These are phyloP conservation scores for Filobasidium wieringae DNA, from an alignment of 768 basidiomycete genomes.

Conservation along the genomic window DNA sequence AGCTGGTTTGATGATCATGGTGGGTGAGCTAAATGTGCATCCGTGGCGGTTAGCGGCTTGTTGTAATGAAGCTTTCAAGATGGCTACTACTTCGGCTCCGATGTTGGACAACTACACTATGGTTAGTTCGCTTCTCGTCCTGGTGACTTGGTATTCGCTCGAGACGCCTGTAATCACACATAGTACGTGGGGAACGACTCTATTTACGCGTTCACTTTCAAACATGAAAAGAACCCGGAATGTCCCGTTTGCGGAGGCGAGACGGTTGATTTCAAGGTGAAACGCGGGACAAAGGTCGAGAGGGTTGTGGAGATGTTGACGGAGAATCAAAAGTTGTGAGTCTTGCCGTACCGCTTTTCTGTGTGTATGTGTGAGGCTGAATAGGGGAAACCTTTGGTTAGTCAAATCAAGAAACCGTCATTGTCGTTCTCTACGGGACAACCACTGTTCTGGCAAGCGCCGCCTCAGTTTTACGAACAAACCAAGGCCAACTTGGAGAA, in stretches of 20 bases:
- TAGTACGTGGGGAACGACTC: slow-evolving; percentile 96
- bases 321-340: slow-evolving; percentile 83
- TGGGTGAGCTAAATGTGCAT: background rate
- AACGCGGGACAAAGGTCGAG: slow-evolving; percentile 65
- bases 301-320: slow-evolving; percentile 73
- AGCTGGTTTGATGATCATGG: background rate
- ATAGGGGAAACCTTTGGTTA: slow-evolving; percentile 35
- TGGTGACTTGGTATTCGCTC: too few relatives aligned
- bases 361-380: background rate
- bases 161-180: slow-evolving; percentile 9
- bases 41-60: slow-evolving; percentile 57
- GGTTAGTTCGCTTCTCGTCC: slow-evolving; percentile 20
- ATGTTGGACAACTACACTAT: slow-evolving; percentile 90
- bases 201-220: slow-evolving; percentile 92
- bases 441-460: slow-evolving; percentile 85
- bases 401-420: slow-evolving; percentile 95
- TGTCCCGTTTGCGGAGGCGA: slow-evolving; percentile 98
- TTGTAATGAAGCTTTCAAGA: slow-evolving; percentile 98
- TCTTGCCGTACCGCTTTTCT: slow-evolving; percentile 7
- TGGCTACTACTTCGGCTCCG: slow-evolving; percentile 86
- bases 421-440: slow-evolving; percentile 53
- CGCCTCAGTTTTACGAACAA: slow-evolving; percentile 74
- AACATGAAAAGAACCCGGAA: slow-evolving; percentile 80
- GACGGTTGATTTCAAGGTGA: slow-evolving; percentile 59
- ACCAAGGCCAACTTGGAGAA: slow-evolving; percentile 86